Base-by-base conservation (phyloP, 345 rosid genomes). In the Aegle marmelos region DNA sequence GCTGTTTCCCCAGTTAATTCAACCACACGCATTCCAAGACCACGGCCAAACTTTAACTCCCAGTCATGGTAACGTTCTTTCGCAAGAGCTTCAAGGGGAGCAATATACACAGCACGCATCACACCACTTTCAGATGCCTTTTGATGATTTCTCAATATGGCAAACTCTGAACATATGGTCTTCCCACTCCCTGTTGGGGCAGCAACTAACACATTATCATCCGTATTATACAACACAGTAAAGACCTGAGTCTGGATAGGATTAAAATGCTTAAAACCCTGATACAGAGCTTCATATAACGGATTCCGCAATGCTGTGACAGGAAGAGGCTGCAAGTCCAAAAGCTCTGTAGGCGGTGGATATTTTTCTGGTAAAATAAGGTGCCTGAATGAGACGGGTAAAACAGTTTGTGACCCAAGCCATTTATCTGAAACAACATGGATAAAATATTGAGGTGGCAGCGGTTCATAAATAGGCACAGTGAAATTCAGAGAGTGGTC, bases 151-250 rank as follows among this genome's bases (percentile, higher is more conserved):
- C 94, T 88, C 80, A 95, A 74, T 60, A 94, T 82, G 33, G 98
- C 97, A 87, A 95, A 91, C 87, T 95, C 97, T 4, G 99, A 97
- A 88, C 98, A 96, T 16, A 92, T 92, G 61, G 98, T 94, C 87
- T 96, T 95, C 54, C 99, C 99, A 79, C 98, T 96, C 58, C 97
- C 98, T 24, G 99, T 94, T 33, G 98, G 99, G 27, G 98, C 99
- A 74, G 99, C 98, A 82, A 96, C 97, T 76, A 96, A 82, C 39
- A 94, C 94, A 85, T 96, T 94, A 81, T 94, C 98, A 69, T 96
- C 97, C 0, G 97, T 88, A 81, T 92, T 92, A 77, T 94, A 96
- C 78, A 96, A 80, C 76, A 92, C 97, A 34, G 92, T 92, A 78
- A 94, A 96, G 79, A 96, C 98, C 89, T 96, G 98, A 73, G 99